These are phyloP conservation scores for Pinus albicaulis DNA, from an alignment of 75 land plant species.

Conservation along the genomic window DNA sequence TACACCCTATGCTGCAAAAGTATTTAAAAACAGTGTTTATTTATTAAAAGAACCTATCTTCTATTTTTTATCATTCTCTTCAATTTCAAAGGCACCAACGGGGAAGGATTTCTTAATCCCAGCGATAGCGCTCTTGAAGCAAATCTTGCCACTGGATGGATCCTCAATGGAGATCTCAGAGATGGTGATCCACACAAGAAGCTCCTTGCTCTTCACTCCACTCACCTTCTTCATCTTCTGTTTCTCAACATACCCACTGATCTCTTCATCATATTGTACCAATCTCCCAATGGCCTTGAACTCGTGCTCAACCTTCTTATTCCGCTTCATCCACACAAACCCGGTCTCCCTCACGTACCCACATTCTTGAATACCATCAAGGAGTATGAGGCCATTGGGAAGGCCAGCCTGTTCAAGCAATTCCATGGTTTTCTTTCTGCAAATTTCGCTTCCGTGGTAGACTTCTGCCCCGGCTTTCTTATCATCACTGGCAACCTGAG, in stretches of 20 bases:
- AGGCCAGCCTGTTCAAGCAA: not conserved
- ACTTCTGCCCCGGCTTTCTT: not conserved
- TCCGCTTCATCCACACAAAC: not conserved
- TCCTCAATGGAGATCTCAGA: not conserved
- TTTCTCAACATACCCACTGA: not conserved
- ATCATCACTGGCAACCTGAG: not conserved
- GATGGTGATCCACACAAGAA: too few species aligned
- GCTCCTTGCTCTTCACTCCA: too few species aligned
- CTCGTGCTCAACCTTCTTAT: too few species aligned
- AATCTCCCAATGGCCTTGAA: too few species aligned
- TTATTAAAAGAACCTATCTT: too few species aligned
- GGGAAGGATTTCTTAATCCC: constrained; percentile 25
- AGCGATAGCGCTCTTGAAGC: too few species aligned
- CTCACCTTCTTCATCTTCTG: not conserved
- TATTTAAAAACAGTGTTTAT: too few species aligned
- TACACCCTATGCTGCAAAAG: too few species aligned
- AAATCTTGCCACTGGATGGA: not conserved
- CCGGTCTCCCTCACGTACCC: not conserved
- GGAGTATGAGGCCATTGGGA: not conserved
- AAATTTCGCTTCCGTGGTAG: not conserved
- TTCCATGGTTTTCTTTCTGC: not conserved
- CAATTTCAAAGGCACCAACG: constrained; percentile 36
- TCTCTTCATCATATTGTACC: not conserved
- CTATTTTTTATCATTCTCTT: constrained; percentile 10
- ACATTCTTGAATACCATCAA: not conserved